Evolutionary conservation across 78 protist species (phyloP).

Genomic region (Dictyostelium firmibasis): DNA sequence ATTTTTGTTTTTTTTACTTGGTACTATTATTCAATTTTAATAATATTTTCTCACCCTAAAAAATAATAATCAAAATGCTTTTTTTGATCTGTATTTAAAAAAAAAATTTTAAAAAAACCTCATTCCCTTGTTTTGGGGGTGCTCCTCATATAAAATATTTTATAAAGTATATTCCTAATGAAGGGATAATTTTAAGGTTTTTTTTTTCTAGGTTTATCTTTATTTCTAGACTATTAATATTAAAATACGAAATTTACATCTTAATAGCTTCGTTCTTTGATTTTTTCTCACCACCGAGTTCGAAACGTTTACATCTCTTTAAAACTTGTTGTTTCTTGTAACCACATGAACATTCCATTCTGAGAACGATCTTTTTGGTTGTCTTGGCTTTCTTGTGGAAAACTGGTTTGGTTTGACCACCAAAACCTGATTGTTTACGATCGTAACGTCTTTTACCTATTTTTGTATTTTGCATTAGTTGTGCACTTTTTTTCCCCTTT

Average conservation of each 20-base stretch:
- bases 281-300: slow-evolving; percentile 94
- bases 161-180: neutral
- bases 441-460: slow-evolving; percentile 98
- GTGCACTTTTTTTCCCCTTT: neutral
- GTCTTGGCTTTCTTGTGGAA: slow-evolving; percentile 99
- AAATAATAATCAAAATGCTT: too few species aligned
- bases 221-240: neutral
- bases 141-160: too few species aligned
- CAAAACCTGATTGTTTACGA: slow-evolving; percentile 99
- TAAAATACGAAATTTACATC: slow-evolving; percentile 47
- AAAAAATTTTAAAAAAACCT: too few species aligned
- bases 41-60: too few species aligned
- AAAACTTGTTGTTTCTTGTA: slow-evolving; percentile 85
- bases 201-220: neutral
- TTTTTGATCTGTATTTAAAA: too few species aligned
- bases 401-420: slow-evolving; percentile 99
- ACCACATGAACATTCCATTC: slow-evolving; percentile 97
- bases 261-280: slow-evolving; percentile 82
- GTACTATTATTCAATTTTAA: too few species aligned
- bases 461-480: slow-evolving; percentile 16
- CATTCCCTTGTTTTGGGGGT: too few species aligned
- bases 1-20: too few species aligned
- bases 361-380: slow-evolving; percentile 98
- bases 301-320: slow-evolving; percentile 99
- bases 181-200: neutral